phyloP scores from a whole-genome alignment of 768 basidiomycete genomes.

The Russula olivacea region DNA sequence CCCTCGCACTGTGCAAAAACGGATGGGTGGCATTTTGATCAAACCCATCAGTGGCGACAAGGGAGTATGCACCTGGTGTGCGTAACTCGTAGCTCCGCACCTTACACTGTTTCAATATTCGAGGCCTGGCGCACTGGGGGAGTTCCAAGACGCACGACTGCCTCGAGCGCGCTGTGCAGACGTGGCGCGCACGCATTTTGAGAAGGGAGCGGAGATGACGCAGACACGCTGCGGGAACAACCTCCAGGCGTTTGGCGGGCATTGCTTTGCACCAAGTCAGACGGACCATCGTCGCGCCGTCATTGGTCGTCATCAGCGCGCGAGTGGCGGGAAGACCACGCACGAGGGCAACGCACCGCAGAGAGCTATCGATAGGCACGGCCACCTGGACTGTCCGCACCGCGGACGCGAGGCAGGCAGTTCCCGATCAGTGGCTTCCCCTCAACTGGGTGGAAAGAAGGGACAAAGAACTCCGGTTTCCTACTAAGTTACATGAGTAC shows the following conservation, averaged over 20 bases:
- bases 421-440: constrained; percentile 22
- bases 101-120: not conserved
- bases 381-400: constrained; percentile 21
- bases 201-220: constrained; percentile 23
- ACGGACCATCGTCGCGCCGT: constrained; percentile 5
- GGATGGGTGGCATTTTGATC: constrained; percentile 1
- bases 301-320: constrained; percentile 18
- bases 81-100: not conserved
- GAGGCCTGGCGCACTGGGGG: not conserved
- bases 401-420: constrained; percentile 20
- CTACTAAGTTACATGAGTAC: constrained; percentile 8
- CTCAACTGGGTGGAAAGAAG: constrained; percentile 2
- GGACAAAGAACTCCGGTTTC: constrained; percentile 19
- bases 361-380: constrained; percentile 23
- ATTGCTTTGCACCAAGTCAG: constrained; percentile 4
- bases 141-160: constrained; percentile 5
- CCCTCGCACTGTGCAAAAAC: constrained; percentile 1
- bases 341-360: constrained; percentile 19
- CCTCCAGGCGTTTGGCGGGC: constrained; percentile 19
- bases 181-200: constrained; percentile 10
- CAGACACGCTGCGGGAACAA: constrained; percentile 20
- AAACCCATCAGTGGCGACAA: constrained; percentile 2
- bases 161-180: constrained; percentile 18
- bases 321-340: constrained; percentile 19
- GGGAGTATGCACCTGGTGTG: not conserved